Percentiles rank a stretch among this genome's conserved stretches.
Evolutionary conservation across 768 basidiomycete genomes (phyloP).

Genomic region (Trametes elegans): DNA sequence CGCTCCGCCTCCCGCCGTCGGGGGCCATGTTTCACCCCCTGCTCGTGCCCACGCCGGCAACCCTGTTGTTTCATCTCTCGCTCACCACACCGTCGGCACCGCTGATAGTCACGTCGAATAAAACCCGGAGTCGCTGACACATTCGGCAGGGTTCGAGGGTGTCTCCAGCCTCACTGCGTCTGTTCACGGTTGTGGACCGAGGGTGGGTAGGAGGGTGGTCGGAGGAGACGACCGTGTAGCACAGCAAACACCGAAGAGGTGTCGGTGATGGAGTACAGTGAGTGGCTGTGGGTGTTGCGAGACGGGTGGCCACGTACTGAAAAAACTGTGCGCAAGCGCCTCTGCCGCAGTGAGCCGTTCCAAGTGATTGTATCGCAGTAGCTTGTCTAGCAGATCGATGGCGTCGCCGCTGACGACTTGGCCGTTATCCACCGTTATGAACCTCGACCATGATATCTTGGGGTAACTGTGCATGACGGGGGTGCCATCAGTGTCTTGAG

Average conservation of each 20-base stretch:
- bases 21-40: not conserved
- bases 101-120: conserved; percentile 26
- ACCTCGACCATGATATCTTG: conserved; percentile 90
- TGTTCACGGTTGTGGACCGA: not conserved
- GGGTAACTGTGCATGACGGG: conserved; percentile 60
- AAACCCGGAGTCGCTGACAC: conserved; percentile 33
- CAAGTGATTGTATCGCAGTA: conserved; percentile 94
- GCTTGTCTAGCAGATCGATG: conserved; percentile 92
- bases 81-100: not conserved
- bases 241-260: not conserved
- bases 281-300: conserved; percentile 1
- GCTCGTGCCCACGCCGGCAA: no score
- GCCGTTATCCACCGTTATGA: conserved; percentile 92
- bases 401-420: conserved; percentile 93
- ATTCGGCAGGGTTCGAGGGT: conserved; percentile 28
- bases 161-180: conserved; percentile 31
- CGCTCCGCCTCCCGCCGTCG: not conserved
- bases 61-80: not conserved
- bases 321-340: conserved; percentile 88
- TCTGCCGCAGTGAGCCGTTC: conserved; percentile 93
- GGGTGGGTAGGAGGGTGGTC: not conserved
- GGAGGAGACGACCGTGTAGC: not conserved
- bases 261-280: not conserved
- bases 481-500: not conserved
- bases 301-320: conserved; percentile 48